Conservation (phyloP, 106 monocot species). For the Phalaenopsis aphrodite region DNA sequence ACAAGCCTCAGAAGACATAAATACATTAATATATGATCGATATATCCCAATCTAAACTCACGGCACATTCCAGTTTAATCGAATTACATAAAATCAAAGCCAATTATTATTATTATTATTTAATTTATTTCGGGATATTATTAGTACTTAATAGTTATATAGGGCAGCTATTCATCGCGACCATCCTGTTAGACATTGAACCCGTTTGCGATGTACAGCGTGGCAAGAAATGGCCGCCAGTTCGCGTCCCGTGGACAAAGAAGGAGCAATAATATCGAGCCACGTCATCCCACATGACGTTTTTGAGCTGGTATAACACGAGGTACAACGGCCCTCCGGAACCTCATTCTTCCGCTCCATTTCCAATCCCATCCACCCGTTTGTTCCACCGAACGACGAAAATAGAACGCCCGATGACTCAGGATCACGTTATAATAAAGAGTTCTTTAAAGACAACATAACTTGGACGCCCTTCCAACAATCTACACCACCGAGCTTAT, state of each 20-base stretch:
- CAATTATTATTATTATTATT: no score
- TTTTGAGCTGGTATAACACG: background rate
- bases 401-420: background rate
- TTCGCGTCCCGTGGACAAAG: background rate
- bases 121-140: no score
- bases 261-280: background rate
- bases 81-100: no score
- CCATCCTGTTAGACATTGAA: no score
- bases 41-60: no score
- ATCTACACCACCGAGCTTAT: background rate
- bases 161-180: no score
- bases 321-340: background rate
- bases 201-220: background rate
- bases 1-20: no score
- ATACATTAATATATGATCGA: no score
- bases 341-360: background rate
- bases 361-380: background rate
- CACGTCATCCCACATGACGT: slow-evolving; percentile 2
- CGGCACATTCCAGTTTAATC: no score
- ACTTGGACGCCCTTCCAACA: background rate
- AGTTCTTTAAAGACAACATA: background rate
- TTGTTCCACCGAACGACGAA: background rate
- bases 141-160: no score
- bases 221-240: background rate
- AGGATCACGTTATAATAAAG: background rate